Base-by-base conservation (phyloP, 257 asterid species). In the Galeopsis tetrahit region DNA sequence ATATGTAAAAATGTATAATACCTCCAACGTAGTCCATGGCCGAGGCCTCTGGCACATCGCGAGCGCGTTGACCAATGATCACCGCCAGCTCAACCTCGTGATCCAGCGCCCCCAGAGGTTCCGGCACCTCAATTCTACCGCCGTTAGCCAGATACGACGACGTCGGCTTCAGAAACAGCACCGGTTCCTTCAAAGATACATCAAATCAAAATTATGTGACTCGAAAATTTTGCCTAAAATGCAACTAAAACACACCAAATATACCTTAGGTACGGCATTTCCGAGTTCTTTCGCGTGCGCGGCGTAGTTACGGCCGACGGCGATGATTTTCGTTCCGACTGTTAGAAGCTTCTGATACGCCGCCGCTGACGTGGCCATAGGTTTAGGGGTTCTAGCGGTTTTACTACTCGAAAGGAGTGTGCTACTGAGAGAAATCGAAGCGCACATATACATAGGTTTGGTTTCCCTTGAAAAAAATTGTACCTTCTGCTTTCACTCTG, bases 41-140 rank as follows among this genome's bases (percentile, higher is more conserved):
- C 31, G 78, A 39, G 5, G 93, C 84, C 78, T 91, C 96, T 0
- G 98, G 82, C 76, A 93, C 96, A 51, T 91, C 96, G 14, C 96
- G 90, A 31, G 92, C 98, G 57, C 88, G 92, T 85, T 83, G 79
- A 76, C 90, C 89, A 53, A 91, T 93, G 71, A 93, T 89, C 77
- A 93, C 96, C 40, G 98, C 98, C 80, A 93, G 83, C 88, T 93
- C 98, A 80, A 91, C 98, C 88, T 93, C 98, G 62, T 89, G 96
- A 86, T 93, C 91, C 76, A 91, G 86, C 44, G 92, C 86, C 67
- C 82, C 90, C 82, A 91, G 84, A 43, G 90, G 87, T 74, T 89
- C 85, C 59, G 98, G 98, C 58, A 93, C 89, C 85, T 91, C 90
- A 51, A 93, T 90, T 73, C 67, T 86, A 1, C 97, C 98, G 71